Evolutionary conservation across 345 rosid genomes (phyloP).

Genomic region (Carallia pectinifolia): DNA sequence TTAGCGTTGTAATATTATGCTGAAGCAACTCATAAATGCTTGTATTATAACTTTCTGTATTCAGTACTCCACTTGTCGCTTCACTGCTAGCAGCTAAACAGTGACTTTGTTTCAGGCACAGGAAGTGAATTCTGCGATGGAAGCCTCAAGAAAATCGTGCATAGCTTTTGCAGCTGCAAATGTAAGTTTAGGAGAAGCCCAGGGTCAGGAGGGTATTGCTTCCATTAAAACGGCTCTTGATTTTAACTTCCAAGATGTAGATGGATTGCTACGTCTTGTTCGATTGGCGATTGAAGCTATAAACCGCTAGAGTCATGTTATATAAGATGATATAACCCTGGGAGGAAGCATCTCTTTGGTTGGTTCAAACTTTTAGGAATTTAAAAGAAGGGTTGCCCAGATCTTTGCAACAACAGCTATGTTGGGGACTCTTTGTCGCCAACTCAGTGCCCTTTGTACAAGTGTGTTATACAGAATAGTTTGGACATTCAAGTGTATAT

Average conservation of each 20-base stretch:
- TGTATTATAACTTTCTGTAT: not conserved
- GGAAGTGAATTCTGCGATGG: constrained; percentile 81
- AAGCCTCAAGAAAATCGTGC: constrained; percentile 88
- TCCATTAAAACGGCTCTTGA: constrained; percentile 85
- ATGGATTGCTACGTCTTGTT: constrained; percentile 71
- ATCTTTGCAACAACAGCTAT: constrained; percentile 16
- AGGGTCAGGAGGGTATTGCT: constrained; percentile 51
- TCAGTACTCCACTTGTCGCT: constrained; percentile 1
- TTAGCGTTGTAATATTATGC: too few relatives aligned
- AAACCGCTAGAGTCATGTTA: constrained; percentile 36
- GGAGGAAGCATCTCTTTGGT: constrained; percentile 5
- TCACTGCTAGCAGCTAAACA: not conserved
- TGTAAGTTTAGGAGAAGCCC: constrained; percentile 49
- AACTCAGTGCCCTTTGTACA: constrained; percentile 22
- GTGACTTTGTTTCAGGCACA: constrained; percentile 56
- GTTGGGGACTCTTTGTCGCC: constrained; percentile 13
- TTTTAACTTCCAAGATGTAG: constrained; percentile 89
- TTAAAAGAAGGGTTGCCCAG: constrained; percentile 11
- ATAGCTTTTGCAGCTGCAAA: constrained; percentile 63
- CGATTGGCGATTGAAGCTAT: constrained; percentile 82
- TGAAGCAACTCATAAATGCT: too few relatives aligned
- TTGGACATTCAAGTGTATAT: constrained; percentile 19
- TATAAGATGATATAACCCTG: constrained; percentile 18
- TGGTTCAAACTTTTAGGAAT: constrained; percentile 13
- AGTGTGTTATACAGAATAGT: constrained; percentile 25